phyloP scores from a whole-genome alignment of 768 basidiomycete species.

The Lyophyllum decastes region DNA sequence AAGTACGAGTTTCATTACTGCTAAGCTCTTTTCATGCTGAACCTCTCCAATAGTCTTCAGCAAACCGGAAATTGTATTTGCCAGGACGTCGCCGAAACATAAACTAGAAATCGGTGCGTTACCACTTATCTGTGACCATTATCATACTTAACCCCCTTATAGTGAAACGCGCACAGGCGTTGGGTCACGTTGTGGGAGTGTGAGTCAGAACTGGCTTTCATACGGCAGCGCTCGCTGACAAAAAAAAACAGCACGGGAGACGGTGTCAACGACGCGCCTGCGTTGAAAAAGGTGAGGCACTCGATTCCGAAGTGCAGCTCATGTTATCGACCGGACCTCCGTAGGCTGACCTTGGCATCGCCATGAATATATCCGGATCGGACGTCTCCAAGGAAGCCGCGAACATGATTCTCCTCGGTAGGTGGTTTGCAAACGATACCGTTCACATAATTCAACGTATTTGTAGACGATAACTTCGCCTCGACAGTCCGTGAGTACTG shows the following conservation, averaged over 20 bases:
- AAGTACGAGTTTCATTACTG: slow-evolving; percentile 40
- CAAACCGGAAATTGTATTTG: slow-evolving; percentile 72
- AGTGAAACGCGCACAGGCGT: slow-evolving; percentile 73
- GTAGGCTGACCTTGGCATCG: slow-evolving; percentile 68
- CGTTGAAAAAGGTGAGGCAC: slow-evolving; percentile 54
- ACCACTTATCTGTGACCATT: background rate
- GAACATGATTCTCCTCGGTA: slow-evolving; percentile 72
- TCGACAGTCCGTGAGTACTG: slow-evolving; percentile 63
- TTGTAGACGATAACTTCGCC: slow-evolving; percentile 68
- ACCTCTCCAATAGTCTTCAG: slow-evolving; percentile 49
- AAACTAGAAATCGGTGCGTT: slow-evolving; percentile 69
- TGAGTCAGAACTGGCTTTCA: slow-evolving; percentile 32
- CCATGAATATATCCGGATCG: slow-evolving; percentile 76
- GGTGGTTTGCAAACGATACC: background rate
- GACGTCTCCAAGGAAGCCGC: slow-evolving; percentile 77
- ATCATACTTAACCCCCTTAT: background rate
- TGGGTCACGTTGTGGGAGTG: slow-evolving; percentile 75
- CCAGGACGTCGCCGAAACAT: slow-evolving; percentile 71
- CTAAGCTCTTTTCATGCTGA: slow-evolving; percentile 1
- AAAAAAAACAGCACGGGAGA: slow-evolving; percentile 55
- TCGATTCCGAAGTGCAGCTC: background rate
- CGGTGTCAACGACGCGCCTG: slow-evolving; percentile 73
- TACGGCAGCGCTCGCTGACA: background rate
- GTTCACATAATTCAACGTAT: background rate
- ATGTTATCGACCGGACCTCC: background rate